Conservation (phyloP, 352 stramenopile species). For the Vaucheria bursata region DNA sequence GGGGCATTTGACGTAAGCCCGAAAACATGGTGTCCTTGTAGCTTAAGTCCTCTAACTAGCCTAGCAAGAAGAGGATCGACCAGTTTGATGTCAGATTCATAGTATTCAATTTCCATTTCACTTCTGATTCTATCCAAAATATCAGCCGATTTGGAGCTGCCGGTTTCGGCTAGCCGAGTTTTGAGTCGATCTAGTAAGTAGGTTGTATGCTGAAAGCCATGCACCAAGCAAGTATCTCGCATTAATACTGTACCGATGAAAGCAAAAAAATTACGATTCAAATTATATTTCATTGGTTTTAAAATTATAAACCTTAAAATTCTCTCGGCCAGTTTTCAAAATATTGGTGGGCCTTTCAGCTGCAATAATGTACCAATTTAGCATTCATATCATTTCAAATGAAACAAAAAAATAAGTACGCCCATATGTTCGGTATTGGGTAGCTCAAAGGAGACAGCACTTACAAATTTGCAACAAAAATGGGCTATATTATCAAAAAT, state of each 20-base stretch:
- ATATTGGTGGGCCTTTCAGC: background rate
- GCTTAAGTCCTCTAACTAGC: slow-evolving; percentile 32
- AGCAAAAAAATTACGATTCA: background rate
- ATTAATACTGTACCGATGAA: slow-evolving; percentile 14
- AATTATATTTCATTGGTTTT: background rate
- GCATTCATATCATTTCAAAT: background rate
- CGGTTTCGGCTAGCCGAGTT: slow-evolving; percentile 16
- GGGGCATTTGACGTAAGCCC: slow-evolving; percentile 34
- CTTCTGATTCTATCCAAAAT: slow-evolving; percentile 17
- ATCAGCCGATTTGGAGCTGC: slow-evolving; percentile 11
- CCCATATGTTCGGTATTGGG: background rate
- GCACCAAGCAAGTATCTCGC: slow-evolving; percentile 41
- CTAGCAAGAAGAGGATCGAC: slow-evolving; percentile 41
- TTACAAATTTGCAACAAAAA: no score
- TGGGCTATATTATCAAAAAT: no score
- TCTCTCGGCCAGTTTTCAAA: background rate
- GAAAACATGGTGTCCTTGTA: slow-evolving; percentile 43
- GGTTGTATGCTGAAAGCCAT: slow-evolving; percentile 38
- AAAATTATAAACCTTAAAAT: background rate
- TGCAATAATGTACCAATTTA: background rate
- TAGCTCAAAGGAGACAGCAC: no score
- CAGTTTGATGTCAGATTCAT: slow-evolving; percentile 27
- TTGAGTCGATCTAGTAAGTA: background rate
- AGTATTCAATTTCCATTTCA: slow-evolving; percentile 46
- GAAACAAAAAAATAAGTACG: background rate